Evolutionary conservation across 2,329 filamentous ascomycete species (phyloP), one percentile per base, ranked within the genome.

Genomic region (Colletotrichum sp.): DNA sequence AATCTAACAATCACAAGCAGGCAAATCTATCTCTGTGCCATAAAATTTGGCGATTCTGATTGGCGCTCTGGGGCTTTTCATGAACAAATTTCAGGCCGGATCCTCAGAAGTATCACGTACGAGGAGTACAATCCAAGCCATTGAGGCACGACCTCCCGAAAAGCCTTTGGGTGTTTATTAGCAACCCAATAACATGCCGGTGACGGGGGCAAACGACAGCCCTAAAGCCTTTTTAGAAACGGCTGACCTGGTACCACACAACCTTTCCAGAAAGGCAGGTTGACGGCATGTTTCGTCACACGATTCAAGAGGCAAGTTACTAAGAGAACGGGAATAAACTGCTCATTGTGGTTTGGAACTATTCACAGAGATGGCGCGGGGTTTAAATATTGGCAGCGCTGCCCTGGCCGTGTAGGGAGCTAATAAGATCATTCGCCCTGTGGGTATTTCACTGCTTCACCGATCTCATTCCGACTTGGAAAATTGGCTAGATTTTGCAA

Each of bases 71-170:
- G 18, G 11, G 8, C 8, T 43, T 1, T 43, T 2, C 18, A 1
- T 43, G 0, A 43, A n/a, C 38, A 2, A 5, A 18, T n/a, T 8
- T n/a, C 0, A n/a, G 8, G 16, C 15, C 38, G n/a, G 18, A 43
- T 6, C 38, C 9, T 43, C 38, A 43, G 8, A 7, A 9, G 38
- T 5, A 43, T 43, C 38, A 11, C n/a, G 0, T 2, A 43, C 38
- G 1, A 43, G 7, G 18, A 43, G 5, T 3, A n/a, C 18, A 43
- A 1, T 43, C 0, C 6, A 11, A 2, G 8, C 0, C 5, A n/a
- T 43, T 0, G 18, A n/a, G 11, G 5, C 8, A n/a, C n/a, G 1
- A 43, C 18, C 38, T 43, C 1, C 18, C 8, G 8, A n/a, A 43
- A 43, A 13, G 0, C 3, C 18, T 1, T 11, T 43, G 18, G 18